Conservation (phyloP, 192 early-diverging fungal genomes). For the Backusella sp. region DNA sequence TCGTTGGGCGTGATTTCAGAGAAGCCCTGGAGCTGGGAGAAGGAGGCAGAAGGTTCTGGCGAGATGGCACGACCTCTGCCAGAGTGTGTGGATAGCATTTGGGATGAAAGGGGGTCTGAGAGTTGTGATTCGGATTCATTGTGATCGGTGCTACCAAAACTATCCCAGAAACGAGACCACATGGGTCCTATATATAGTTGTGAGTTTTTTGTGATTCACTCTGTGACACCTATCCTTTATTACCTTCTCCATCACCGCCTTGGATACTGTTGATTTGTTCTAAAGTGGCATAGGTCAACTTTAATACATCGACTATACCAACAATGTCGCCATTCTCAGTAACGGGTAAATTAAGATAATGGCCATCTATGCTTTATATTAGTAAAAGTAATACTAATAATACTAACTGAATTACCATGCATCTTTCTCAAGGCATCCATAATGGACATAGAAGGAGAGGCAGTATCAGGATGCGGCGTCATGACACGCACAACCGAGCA, state of each 20-base stretch:
- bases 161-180: constrained; percentile 49
- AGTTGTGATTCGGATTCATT: constrained; percentile 37
- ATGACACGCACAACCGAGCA: constrained; percentile 95
- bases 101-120: constrained; percentile 29
- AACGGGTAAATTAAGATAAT: constrained; percentile 76
- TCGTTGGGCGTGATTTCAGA: constrained; percentile 62
- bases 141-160: constrained; percentile 36
- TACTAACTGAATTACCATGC: constrained; percentile 53
- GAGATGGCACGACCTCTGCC: constrained; percentile 14
- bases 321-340: constrained; percentile 63
- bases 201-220: not conserved
- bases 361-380: constrained; percentile 39
- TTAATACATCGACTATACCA: constrained; percentile 78
- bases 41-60: constrained; percentile 32
- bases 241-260: constrained; percentile 36
- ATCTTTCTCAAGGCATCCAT: constrained; percentile 78
- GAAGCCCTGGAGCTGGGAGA: constrained; percentile 49
- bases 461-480: constrained; percentile 84
- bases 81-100: constrained; percentile 13
- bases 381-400: not conserved
- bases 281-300: constrained; percentile 75
- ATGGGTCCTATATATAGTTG: constrained; percentile 29
- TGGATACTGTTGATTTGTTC: constrained; percentile 65
- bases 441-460: constrained; percentile 60
- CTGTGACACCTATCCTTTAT: constrained; percentile 5